Evolutionary conservation across 2,329 filamentous ascomycete species (phyloP), one percentile per base, ranked within the genome.

Genomic region (Penicillium brasilianum): DNA sequence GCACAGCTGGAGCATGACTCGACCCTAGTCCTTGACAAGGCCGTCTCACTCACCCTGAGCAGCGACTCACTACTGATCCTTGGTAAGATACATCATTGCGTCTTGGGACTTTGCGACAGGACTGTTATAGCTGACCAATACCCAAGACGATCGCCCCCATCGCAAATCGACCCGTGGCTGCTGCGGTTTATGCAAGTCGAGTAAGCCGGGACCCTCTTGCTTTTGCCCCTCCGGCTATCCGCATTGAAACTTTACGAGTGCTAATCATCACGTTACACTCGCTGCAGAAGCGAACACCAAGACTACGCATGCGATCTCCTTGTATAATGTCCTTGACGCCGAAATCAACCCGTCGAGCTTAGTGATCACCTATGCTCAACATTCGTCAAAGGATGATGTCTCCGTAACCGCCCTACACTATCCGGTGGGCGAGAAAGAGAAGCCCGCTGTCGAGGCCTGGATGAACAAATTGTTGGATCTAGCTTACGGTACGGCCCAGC

Each of bases 311-410:
- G 81, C 84, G 6, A 89, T 97, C 32, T 88, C 91, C 1, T 89
- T 92, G 63, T 93, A 91, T 80, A 90, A 96, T 74, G 80, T 97
- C 63, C 87, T 97, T 52, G 96, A 92, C 89, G 91, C 90, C 41
- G 88, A 91, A 66, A 74, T 90, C 30, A 80, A 82, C 52, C 81
- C 84, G 48, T 81, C 81, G 57, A 83, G 84, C 32, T 78, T 97
- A 53, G 85, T 84, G 8, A 87, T 98, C 72, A 86, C 89, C 55
- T 95, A 92, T 75, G 92, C 92, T 50, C 78, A 84, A 34, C 82
- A 84, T 0, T 74, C 79, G 25, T 84, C 85, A 37, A 88, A 88
- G 70, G 82, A 84, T 28, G 80, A 83, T 50, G 82, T 93, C 52
- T 83, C 84, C 25, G 83, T 87, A 10, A 82, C 83, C 10, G 86